Percentiles rank a stretch among this genome's conserved stretches.
These are phyloP conservation scores for Strobilomyces confusus DNA, from an alignment of 768 basidiomycete species.

Conservation along the genomic window DNA sequence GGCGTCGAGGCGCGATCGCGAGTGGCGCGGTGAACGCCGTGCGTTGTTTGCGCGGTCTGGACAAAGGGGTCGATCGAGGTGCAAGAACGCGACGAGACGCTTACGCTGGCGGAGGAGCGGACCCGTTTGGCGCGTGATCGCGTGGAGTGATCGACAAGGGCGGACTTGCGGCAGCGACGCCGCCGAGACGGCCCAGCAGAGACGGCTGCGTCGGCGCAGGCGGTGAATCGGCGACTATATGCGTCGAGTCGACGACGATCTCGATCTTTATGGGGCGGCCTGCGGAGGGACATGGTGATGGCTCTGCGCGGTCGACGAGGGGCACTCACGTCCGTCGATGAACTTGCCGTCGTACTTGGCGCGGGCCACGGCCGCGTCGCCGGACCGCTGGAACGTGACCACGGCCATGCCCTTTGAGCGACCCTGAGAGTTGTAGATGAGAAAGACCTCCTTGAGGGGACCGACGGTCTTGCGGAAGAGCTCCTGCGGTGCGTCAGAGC, in stretches of 20 bases:
- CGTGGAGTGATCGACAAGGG: slow-evolving; percentile 3
- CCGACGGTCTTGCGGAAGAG: slow-evolving; percentile 76
- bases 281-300: slow-evolving; percentile 21
- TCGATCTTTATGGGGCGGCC: slow-evolving; percentile 67
- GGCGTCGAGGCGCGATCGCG: slow-evolving; percentile 34
- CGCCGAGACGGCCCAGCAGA: slow-evolving; percentile 36
- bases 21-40: slow-evolving; percentile 18
- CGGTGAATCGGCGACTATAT: slow-evolving; percentile 15
- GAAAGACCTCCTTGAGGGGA: slow-evolving; percentile 62
- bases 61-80: neutral
- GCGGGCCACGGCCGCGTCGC: slow-evolving; percentile 60
- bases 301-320: neutral
- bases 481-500: slow-evolving; percentile 43
- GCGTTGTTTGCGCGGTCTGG: slow-evolving; percentile 20
- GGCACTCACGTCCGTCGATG: slow-evolving; percentile 54
- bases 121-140: slow-evolving; percentile 18
- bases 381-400: slow-evolving; percentile 58
- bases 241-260: slow-evolving; percentile 48
- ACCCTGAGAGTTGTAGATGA: slow-evolving; percentile 74
- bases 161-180: slow-evolving; percentile 1
- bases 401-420: slow-evolving; percentile 79
- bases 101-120: slow-evolving; percentile 8
- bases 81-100: neutral
- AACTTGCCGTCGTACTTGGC: slow-evolving; percentile 73
- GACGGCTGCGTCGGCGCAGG: slow-evolving; percentile 33